These are phyloP conservation scores for Xylaria palmicola DNA, from an alignment of 495 filamentous ascomycete genomes.

Conservation along the genomic window DNA sequence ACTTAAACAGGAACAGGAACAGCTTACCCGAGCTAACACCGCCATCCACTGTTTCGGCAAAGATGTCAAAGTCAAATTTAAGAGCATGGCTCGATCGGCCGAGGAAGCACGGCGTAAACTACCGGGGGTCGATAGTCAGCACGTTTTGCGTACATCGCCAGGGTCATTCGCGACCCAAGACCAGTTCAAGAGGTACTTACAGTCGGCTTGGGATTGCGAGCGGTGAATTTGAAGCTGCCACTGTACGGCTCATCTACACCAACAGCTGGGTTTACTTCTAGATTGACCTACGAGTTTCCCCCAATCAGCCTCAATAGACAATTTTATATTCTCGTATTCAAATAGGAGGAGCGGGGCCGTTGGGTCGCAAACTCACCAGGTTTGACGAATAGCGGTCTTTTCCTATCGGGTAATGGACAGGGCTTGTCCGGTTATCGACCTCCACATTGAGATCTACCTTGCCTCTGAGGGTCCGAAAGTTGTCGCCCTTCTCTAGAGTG, in stretches of 20 bases:
- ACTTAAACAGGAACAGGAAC: not conserved
- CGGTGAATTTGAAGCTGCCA: slow-evolving; percentile 1
- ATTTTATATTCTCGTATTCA: not conserved
- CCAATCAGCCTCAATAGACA: not conserved
- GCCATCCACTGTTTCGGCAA: not conserved
- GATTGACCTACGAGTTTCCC: not conserved
- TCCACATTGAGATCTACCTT: slow-evolving; percentile 7
- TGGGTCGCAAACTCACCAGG: not conserved
- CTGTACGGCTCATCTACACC: not conserved
- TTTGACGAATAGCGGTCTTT: not conserved
- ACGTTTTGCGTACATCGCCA: not conserved
- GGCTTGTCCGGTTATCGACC: slow-evolving; percentile 1
- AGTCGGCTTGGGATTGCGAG: not conserved
- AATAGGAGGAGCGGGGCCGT: not conserved
- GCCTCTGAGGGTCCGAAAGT: not conserved
- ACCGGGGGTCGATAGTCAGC: not conserved
- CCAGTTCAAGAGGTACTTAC: not conserved
- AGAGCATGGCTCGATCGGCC: not conserved
- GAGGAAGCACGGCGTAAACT: slow-evolving; percentile 12
- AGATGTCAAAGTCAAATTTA: slow-evolving; percentile 10
- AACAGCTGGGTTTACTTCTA: slow-evolving; percentile 1
- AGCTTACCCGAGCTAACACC: slow-evolving; percentile 4
- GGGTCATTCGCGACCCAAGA: no score
- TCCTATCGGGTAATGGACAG: slow-evolving; percentile 7
- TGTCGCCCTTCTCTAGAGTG: slow-evolving; percentile 4